phyloP scores from a whole-genome alignment of 805 yeast species.

The Maudiozyma serrabonitensis region DNA sequence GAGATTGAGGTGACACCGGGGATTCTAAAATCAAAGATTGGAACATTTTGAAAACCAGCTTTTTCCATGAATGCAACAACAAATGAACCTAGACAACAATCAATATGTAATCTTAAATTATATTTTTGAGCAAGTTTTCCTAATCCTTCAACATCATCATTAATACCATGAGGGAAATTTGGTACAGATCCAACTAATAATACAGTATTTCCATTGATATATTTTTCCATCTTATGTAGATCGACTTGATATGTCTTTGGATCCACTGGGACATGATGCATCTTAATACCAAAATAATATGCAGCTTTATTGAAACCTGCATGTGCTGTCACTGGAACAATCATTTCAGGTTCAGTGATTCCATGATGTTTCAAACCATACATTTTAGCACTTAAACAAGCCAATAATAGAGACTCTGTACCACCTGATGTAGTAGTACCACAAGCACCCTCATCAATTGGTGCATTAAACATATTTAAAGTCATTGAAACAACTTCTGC shows the following conservation, averaged over 20 bases:
- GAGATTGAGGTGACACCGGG: slow-evolving; percentile 95
- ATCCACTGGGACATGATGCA: slow-evolving; percentile 72
- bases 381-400: slow-evolving; percentile 84
- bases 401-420: slow-evolving; percentile 79
- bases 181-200: slow-evolving; percentile 91
- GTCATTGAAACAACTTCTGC: slow-evolving; percentile 92
- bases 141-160: slow-evolving; percentile 75
- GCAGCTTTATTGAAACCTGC: slow-evolving; percentile 95
- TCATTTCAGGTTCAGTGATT: slow-evolving; percentile 67
- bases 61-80: slow-evolving; percentile 69
- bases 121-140: slow-evolving; percentile 50
- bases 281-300: slow-evolving; percentile 75
- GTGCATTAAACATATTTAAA: slow-evolving; percentile 70
- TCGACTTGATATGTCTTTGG: slow-evolving; percentile 61
- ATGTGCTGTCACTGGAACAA: slow-evolving; percentile 84
- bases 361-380: slow-evolving; percentile 51
- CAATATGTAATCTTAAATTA: slow-evolving; percentile 86
- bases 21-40: slow-evolving; percentile 70
- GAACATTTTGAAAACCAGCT: slow-evolving; percentile 38
- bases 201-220: slow-evolving; percentile 73
- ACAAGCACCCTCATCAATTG: slow-evolving; percentile 44
- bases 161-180: slow-evolving; percentile 92
- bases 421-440: slow-evolving; percentile 94
- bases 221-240: slow-evolving; percentile 45
- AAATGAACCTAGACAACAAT: slow-evolving; percentile 92